These are phyloP conservation scores for Fusarium begoniae DNA, from an alignment of 2,329 filamentous ascomycete genomes.

Conservation along the genomic window DNA sequence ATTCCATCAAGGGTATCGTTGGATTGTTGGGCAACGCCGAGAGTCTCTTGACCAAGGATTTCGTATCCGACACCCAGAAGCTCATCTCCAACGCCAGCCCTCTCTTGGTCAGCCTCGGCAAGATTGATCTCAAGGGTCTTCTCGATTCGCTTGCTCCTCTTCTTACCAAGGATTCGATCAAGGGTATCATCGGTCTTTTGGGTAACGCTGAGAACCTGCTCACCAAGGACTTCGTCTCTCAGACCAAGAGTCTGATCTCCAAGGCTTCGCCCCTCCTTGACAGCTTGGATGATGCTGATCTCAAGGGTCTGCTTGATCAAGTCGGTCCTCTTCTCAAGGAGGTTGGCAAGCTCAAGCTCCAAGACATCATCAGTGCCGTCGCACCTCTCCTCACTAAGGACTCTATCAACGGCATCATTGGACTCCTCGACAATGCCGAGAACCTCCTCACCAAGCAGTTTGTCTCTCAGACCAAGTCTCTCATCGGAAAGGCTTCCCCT, in stretches of 20 bases:
- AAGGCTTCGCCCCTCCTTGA: conserved; percentile 46
- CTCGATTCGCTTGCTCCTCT: conserved; percentile 40
- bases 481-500: conserved; percentile 44
- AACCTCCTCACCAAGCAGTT: conserved; percentile 42
- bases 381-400: conserved; percentile 46
- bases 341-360: conserved; percentile 46
- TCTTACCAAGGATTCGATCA: conserved; percentile 44
- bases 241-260: conserved; percentile 38
- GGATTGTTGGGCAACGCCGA: conserved; percentile 47
- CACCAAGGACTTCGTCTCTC: conserved; percentile 39
- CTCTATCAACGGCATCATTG: conserved; percentile 45
- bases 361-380: conserved; percentile 42
- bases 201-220: conserved; percentile 46
- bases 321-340: conserved; percentile 48
- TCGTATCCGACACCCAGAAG: conserved; percentile 33
- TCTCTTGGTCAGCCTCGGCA: conserved; percentile 44
- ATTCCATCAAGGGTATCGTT: conserved; percentile 46
- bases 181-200: conserved; percentile 47
- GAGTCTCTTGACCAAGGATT: conserved; percentile 36
- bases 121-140: conserved; percentile 47
- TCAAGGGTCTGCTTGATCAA: conserved; percentile 44
- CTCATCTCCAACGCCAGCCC: conserved; percentile 44
- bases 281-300: conserved; percentile 47
- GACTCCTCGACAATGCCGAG: conserved; percentile 47
- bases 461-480: conserved; percentile 39